Percentiles rank a stretch among this genome's conserved stretches.
Evolutionary conservation across 257 asterid species (phyloP).

Genomic region (Salvia splendens): DNA sequence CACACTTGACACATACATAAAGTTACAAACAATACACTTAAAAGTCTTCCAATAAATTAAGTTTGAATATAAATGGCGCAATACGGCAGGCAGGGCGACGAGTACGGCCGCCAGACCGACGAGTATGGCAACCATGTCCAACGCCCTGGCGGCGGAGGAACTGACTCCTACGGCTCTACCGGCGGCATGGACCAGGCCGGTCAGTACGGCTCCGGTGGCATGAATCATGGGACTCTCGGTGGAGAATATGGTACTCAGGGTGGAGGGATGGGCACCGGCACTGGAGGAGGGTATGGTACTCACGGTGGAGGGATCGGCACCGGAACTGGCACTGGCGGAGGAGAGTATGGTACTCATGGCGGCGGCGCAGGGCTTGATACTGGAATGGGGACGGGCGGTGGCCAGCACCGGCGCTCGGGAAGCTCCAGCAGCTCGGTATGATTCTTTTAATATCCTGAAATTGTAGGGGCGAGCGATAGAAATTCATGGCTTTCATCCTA

Average conservation of each 20-base stretch:
- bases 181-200: background rate
- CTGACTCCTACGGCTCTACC: slow-evolving; percentile 28
- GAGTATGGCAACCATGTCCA: slow-evolving; percentile 62
- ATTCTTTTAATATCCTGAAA: no score
- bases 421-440: slow-evolving; percentile 55
- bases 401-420: slow-evolving; percentile 51
- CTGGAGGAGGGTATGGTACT: slow-evolving; percentile 5
- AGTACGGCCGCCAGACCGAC: slow-evolving; percentile 47
- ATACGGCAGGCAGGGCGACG: slow-evolving; percentile 58
- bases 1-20: no score
- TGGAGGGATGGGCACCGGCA: slow-evolving; percentile 2
- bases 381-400: slow-evolving; percentile 29
- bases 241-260: slow-evolving; percentile 12
- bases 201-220: no score
- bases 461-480: no score
- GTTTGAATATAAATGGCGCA: slow-evolving; percentile 40
- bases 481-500: no score
- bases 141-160: slow-evolving; percentile 42
- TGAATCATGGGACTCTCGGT: no score
- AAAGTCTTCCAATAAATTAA: background rate
- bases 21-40: no score
- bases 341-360: slow-evolving; percentile 26
- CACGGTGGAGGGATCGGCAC: slow-evolving; percentile 12
- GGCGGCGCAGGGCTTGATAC: slow-evolving; percentile 16
- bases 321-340: slow-evolving; percentile 18